A percentile compares a stretch with the other conserved stretches of the same genome.
Conservation (phyloP, 148 eudicot species). For the Diospyros kaki region DNA sequence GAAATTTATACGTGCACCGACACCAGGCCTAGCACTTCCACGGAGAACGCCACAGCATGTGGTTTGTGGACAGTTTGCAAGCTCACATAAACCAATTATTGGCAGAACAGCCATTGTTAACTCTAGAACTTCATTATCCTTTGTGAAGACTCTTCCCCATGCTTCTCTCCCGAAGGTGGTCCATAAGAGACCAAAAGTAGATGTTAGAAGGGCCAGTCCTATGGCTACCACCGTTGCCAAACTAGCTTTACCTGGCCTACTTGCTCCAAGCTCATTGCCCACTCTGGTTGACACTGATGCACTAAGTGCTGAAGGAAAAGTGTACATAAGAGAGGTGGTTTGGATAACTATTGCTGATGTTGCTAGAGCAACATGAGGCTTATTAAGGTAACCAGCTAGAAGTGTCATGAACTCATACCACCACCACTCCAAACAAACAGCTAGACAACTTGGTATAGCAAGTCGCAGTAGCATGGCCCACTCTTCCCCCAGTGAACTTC, state of each 20-base stretch:
- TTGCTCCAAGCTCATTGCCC: slow-evolving; percentile 89
- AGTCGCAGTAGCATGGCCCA: slow-evolving; percentile 68
- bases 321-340: slow-evolving; percentile 85
- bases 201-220: slow-evolving; percentile 45
- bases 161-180: slow-evolving; percentile 60
- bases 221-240: slow-evolving; percentile 55
- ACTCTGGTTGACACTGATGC: slow-evolving; percentile 77
- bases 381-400: slow-evolving; percentile 65
- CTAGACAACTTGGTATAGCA: slow-evolving; percentile 69
- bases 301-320: slow-evolving; percentile 71
- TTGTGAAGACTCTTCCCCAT: slow-evolving; percentile 69
- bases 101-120: slow-evolving; percentile 62
- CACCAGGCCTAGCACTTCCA: slow-evolving; percentile 69
- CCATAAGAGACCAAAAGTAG: slow-evolving; percentile 51
- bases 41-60: slow-evolving; percentile 83
- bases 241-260: slow-evolving; percentile 56
- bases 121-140: slow-evolving; percentile 57
- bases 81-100: slow-evolving; percentile 76
- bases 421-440: slow-evolving; percentile 91
- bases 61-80: slow-evolving; percentile 89
- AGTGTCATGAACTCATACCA: slow-evolving; percentile 93
- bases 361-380: slow-evolving; percentile 67
- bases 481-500: slow-evolving; percentile 35
- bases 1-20: slow-evolving; percentile 71
- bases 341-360: slow-evolving; percentile 81